These are phyloP conservation scores for Eucalyptus dawsonii DNA, from an alignment of 345 rosid species.

Conservation along the genomic window DNA sequence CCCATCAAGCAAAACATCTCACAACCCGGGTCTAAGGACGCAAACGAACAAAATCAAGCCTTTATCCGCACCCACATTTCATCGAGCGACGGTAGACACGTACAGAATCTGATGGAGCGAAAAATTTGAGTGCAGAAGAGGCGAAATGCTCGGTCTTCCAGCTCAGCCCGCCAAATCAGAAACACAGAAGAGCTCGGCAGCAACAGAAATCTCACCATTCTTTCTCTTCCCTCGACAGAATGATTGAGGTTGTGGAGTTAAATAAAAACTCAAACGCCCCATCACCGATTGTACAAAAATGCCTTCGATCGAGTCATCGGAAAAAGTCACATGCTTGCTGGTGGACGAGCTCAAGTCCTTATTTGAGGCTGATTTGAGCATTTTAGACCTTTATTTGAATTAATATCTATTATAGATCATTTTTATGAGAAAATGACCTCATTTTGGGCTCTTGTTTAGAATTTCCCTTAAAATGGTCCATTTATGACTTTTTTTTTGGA, in stretches of 20 bases:
- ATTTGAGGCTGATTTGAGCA: no score
- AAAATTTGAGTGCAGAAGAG: neutral
- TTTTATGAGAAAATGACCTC: no score
- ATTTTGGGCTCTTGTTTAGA: rapidly evolving
- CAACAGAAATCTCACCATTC: neutral
- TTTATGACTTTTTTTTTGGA: neutral
- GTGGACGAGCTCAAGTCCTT: no score
- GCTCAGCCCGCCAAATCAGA: neutral
- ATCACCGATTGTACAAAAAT: no score
- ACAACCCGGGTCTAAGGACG: neutral
- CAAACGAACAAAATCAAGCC: neutral
- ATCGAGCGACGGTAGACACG: neutral
- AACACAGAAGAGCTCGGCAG: neutral
- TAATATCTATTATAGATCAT: rapidly evolving
- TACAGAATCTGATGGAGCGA: neutral
- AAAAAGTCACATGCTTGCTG: no score
- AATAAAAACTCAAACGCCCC: no score
- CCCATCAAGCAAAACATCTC: neutral
- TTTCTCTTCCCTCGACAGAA: no score
- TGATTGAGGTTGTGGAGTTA: no score
- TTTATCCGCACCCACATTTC: neutral
- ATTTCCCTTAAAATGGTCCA: neutral
- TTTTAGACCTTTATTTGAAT: rapidly evolving
- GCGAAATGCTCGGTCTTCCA: neutral
- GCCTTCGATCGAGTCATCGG: rapidly evolving